Conservation (phyloP, 371 early-diverging fungal species). For the Blastocladiella emersonii region DNA sequence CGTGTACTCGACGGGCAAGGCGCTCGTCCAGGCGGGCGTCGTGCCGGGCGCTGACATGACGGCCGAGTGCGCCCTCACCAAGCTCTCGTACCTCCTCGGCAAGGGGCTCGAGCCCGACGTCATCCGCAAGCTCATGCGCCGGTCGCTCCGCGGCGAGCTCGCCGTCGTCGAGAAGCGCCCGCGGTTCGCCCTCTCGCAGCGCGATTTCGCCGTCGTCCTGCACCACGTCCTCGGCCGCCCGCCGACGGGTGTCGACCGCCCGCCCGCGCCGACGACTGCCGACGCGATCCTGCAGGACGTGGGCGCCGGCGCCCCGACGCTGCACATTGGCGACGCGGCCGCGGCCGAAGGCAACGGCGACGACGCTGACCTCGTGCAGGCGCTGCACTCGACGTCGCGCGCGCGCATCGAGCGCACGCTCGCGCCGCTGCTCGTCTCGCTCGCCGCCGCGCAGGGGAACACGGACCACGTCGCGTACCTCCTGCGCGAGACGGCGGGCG, state of each 20-base stretch:
- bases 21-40: slow-evolving; percentile 63
- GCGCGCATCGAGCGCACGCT: not conserved
- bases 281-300: not conserved
- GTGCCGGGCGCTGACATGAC: slow-evolving; percentile 97
- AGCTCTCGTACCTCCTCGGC: slow-evolving; percentile 82
- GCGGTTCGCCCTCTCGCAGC: slow-evolving; percentile 13
- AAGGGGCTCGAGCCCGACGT: slow-evolving; percentile 35
- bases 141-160: slow-evolving; percentile 84
- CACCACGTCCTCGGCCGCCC: not conserved
- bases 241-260: slow-evolving; percentile 12
- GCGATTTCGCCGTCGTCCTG: slow-evolving; percentile 3
- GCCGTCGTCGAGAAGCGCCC: slow-evolving; percentile 48
- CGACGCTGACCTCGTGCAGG: too few species aligned
- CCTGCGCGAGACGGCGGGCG: not conserved
- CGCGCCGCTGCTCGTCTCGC: slow-evolving; percentile 70
- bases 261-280: slow-evolving; percentile 7
- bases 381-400: not conserved
- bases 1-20: slow-evolving; percentile 80
- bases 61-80: slow-evolving; percentile 89
- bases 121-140: slow-evolving; percentile 64
- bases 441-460: slow-evolving; percentile 42
- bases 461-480: not conserved
- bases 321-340: too few species aligned
- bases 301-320: not conserved
- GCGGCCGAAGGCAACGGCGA: too few species aligned